Evolutionary conservation across 441 rosid species (phyloP).

Genomic region (Mallotus japonicus): DNA sequence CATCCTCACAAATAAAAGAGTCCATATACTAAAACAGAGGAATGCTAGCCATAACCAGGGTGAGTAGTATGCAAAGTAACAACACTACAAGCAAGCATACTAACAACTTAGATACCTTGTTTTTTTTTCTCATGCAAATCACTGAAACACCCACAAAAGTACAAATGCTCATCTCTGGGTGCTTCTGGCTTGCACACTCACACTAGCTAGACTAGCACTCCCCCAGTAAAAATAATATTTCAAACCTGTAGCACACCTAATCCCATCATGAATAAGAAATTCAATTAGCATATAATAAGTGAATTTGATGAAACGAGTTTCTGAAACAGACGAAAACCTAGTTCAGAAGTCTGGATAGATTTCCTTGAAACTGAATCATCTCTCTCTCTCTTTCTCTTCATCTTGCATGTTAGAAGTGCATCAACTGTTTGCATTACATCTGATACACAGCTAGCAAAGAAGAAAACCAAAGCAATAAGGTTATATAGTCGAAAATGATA

Average conservation of each 20-base stretch:
- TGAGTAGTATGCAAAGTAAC: slow-evolving; percentile 5
- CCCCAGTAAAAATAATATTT: neutral
- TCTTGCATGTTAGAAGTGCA: slow-evolving; percentile 74
- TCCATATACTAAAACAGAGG: slow-evolving; percentile 1
- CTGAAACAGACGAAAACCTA: slow-evolving; percentile 44
- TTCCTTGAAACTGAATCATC: slow-evolving; percentile 35
- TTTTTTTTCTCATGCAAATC: slow-evolving; percentile 9
- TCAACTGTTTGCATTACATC: slow-evolving; percentile 85
- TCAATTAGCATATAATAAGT: slow-evolving; percentile 7
- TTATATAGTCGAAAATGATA: slow-evolving; percentile 6
- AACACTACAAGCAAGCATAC: neutral
- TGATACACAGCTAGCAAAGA: slow-evolving; percentile 65
- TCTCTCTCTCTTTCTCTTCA: slow-evolving; percentile 63
- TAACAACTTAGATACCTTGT: neutral
- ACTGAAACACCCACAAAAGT: slow-evolving; percentile 10
- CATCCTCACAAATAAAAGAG: neutral
- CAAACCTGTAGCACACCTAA: neutral
- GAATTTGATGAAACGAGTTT: slow-evolving; percentile 1
- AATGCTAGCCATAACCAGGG: slow-evolving; percentile 6
- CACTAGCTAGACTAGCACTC: slow-evolving; percentile 8
- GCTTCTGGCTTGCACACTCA: slow-evolving; percentile 10
- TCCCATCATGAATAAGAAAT: slow-evolving; percentile 11
- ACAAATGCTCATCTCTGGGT: neutral
- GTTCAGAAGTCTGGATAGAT: slow-evolving; percentile 34
- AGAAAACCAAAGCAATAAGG: slow-evolving; percentile 33